phyloP scores from a whole-genome alignment of 75 land plant genomes.

The Selaginella moellendorffii region DNA sequence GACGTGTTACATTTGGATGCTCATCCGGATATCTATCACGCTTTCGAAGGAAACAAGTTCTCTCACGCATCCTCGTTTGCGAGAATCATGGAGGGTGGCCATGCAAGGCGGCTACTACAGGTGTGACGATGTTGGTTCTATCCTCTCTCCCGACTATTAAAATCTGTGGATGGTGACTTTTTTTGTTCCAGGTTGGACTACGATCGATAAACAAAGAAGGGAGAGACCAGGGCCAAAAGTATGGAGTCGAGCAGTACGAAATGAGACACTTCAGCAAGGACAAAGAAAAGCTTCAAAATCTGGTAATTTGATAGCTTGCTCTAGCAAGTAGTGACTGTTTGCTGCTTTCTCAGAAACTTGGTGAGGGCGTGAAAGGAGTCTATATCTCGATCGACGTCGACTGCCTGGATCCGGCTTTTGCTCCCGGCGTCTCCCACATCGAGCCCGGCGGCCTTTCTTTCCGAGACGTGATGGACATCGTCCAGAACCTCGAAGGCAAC shows the following conservation, averaged over 20 bases:
- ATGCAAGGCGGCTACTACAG: slow-evolving; percentile 90
- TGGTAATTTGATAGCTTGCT: no score
- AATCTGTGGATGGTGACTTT: no score
- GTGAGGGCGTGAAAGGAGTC: slow-evolving; percentile 85
- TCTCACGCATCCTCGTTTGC: slow-evolving; percentile 99
- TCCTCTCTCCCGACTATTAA: no score
- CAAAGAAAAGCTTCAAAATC: slow-evolving; percentile 51
- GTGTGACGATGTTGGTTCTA: slow-evolving; percentile 29
- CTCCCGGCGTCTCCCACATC: slow-evolving; percentile 95
- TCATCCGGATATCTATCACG: slow-evolving; percentile 92
- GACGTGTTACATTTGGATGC: slow-evolving; percentile 98
- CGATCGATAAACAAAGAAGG: slow-evolving; percentile 91
- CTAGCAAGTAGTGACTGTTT: no score
- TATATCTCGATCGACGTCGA: slow-evolving; percentile 87
- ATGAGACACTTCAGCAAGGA: slow-evolving; percentile 82
- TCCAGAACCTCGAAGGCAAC: slow-evolving; percentile 70
- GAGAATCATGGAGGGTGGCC: slow-evolving; percentile 96
- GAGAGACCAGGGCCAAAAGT: slow-evolving; percentile 78
- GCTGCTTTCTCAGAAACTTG: slow-evolving; percentile 89
- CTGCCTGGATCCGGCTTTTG: slow-evolving; percentile 96
- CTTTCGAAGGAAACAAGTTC: slow-evolving; percentile 89
- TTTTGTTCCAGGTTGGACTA: slow-evolving; percentile 63
- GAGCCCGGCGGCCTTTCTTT: slow-evolving; percentile 96
- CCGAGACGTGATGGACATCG: slow-evolving; percentile 83
- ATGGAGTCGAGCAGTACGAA: slow-evolving; percentile 94